These are phyloP conservation scores for Auricularia sp. DNA, from an alignment of 768 basidiomycete species.

Conservation along the genomic window DNA sequence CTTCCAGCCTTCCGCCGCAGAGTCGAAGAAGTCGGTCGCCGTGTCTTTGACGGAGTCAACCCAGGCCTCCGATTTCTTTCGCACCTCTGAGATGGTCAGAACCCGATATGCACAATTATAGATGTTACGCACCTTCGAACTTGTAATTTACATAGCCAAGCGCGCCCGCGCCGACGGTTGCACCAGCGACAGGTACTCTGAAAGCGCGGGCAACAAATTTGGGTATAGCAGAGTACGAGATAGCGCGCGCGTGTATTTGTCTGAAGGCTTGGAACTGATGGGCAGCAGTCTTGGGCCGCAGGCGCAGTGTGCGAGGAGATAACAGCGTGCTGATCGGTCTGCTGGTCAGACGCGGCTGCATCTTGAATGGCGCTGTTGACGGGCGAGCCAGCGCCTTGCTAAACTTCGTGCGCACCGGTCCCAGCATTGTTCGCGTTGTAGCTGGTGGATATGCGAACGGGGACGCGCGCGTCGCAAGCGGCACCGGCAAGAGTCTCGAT, in stretches of 20 bases:
- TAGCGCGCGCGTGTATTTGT: constrained; percentile 60
- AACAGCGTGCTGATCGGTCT: not conserved
- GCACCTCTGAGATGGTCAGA: constrained; percentile 41
- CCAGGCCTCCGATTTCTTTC: constrained; percentile 58
- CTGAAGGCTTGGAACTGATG: constrained; percentile 30
- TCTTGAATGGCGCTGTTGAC: not conserved
- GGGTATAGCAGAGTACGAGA: constrained; percentile 86
- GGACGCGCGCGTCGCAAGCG: not conserved
- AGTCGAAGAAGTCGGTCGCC: constrained; percentile 58
- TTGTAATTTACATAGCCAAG: constrained; percentile 95
- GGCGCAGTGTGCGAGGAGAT: not conserved
- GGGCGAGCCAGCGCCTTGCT: not conserved
- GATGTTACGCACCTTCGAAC: constrained; percentile 63
- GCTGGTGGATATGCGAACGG: not conserved
- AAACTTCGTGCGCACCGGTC: not conserved
- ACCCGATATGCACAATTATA: too few species aligned
- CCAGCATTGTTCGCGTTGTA: not conserved
- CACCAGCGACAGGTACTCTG: constrained; percentile 78
- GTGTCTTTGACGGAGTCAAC: constrained; percentile 55
- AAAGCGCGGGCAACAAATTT: constrained; percentile 80
- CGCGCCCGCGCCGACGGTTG: constrained; percentile 82
- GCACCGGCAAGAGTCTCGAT: too few species aligned
- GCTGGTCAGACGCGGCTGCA: not conserved
- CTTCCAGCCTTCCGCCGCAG: constrained; percentile 61
- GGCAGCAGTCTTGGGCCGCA: not conserved